Evolutionary conservation across 2,329 filamentous ascomycete species (phyloP), one percentile per base, ranked within the genome.

Genomic region (Colletotrichum euphorbiae): DNA sequence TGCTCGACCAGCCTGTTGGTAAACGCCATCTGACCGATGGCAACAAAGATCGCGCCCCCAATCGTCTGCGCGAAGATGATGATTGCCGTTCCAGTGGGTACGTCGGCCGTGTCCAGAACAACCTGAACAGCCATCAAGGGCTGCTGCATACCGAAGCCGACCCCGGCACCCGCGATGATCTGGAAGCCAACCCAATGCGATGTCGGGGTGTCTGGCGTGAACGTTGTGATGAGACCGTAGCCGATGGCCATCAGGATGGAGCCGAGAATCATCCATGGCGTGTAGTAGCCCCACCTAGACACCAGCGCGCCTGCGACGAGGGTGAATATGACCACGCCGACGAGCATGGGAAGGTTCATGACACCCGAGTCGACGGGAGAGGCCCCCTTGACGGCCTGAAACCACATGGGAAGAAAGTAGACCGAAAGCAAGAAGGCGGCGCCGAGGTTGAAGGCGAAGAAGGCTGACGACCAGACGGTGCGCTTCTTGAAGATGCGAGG

Each of bases 11-110:
- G 78, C 8, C 77, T 75, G 71, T 85, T 85, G 51, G 79, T 81
- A 67, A 88, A 85, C 15, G 88, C 79, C 62, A 81, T 82, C 69
- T 88, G 81, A 1, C 78, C 85, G 24, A 86, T 79, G 3, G 81
- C 81, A 31, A 89, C 80, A 68, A 87, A 87, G 1, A 88, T 73
- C 6, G 81, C 77, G 5, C 81, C 80, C 28, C 80, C 81, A 0
- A 85, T 73, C 0, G 78, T 79, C 71, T 83, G 81, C 15, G 74
- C 31, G 64, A 87, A 85, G 45, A 86, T 78, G 40, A 84, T 78
- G n/a, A 80, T 75, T 1, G 83, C 80, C 11, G 80, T 82, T 3
- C 81, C 83, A 5, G 80, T 81, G 2, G 83, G 79, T n/a, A 85
- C 80, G 51, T 85, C 82, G 1, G 75, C 74, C 28, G 76, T 71